Percentiles rank a stretch among this genome's conserved stretches.
These are phyloP conservation scores for Actinomortierella ambigua DNA, from an alignment of 371 early-diverging fungal genomes.

Conservation along the genomic window DNA sequence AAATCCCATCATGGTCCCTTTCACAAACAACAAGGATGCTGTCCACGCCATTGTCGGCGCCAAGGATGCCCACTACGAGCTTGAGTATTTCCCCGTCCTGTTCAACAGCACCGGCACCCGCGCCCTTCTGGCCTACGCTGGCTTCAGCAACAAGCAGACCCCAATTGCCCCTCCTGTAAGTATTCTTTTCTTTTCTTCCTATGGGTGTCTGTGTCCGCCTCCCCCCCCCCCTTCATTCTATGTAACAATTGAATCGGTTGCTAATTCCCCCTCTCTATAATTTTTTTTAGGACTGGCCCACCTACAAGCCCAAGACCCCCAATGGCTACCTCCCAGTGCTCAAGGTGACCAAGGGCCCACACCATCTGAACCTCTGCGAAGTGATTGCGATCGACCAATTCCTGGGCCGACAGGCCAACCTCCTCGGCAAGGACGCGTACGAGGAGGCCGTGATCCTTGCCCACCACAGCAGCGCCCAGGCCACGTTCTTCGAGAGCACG, in stretches of 20 bases:
- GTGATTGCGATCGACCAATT: conserved; percentile 25
- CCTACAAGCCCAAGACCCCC: conserved; percentile 12
- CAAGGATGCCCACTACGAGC: conserved; percentile 19
- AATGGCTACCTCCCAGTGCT: conserved; percentile 19
- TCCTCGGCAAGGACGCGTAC: conserved; percentile 21
- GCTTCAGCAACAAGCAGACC: conserved; percentile 12
- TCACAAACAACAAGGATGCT: conserved; percentile 16
- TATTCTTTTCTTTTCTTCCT: neutral
- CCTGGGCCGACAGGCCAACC: conserved; percentile 25
- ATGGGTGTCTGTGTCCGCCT: neutral
- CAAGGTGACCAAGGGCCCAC: conserved; percentile 9
- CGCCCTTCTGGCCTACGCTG: conserved; percentile 27
- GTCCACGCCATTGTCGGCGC: conserved; percentile 19
- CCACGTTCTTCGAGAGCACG: conserved; percentile 13
- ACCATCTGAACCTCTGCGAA: conserved; percentile 16
- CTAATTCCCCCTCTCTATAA: neutral
- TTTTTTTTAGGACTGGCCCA: conserved; percentile 18
- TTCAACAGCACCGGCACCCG: conserved; percentile 22
- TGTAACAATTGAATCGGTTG: too few relatives aligned
- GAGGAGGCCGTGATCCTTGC: conserved; percentile 30
- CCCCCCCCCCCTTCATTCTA: neutral
- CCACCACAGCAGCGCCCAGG: conserved; percentile 18
- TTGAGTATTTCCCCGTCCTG: conserved; percentile 18
- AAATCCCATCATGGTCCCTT: conserved; percentile 22
- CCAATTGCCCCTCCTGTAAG: conserved; percentile 8